These are phyloP conservation scores for Sugiyamaella novakii DNA, from an alignment of 1,139 yeast genomes.

Conservation along the genomic window DNA sequence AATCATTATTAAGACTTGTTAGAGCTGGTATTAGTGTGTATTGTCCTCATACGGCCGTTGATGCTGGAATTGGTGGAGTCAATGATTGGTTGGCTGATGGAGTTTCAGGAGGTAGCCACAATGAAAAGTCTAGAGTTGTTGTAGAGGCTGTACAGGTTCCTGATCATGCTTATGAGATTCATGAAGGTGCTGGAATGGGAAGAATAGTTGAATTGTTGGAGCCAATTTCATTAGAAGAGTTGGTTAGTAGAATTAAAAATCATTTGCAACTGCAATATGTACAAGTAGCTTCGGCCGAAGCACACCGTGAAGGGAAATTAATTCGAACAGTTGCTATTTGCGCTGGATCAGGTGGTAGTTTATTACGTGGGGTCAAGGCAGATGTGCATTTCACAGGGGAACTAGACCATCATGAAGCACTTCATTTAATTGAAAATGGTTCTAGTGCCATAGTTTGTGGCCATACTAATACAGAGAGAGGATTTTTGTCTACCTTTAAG, in stretches of 20 bases:
- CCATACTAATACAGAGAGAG: slow-evolving; percentile 92
- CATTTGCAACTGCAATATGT: slow-evolving; percentile 56
- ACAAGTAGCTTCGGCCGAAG: slow-evolving; percentile 61
- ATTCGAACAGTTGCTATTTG: slow-evolving; percentile 68
- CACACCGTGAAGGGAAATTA: slow-evolving; percentile 37
- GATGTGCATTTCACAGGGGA: slow-evolving; percentile 92
- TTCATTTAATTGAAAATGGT: slow-evolving; percentile 72
- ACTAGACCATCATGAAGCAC: slow-evolving; percentile 87
- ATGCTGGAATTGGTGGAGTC: slow-evolving; percentile 89
- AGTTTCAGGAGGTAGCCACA: slow-evolving; percentile 44
- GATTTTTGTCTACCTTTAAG: slow-evolving; percentile 61
- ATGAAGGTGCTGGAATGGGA: slow-evolving; percentile 78
- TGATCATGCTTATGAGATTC: slow-evolving; percentile 34
- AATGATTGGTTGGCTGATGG: slow-evolving; percentile 86
- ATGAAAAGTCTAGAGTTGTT: slow-evolving; percentile 32
- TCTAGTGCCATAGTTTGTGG: slow-evolving; percentile 74
- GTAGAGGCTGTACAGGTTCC: slow-evolving; percentile 27
- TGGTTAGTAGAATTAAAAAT: slow-evolving; percentile 58
- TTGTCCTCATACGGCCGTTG: slow-evolving; percentile 95
- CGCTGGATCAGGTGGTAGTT: slow-evolving; percentile 91
- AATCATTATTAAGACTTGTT: slow-evolving; percentile 69
- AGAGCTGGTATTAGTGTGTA: slow-evolving; percentile 82
- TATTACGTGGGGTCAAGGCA: slow-evolving; percentile 63
- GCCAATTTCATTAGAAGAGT: slow-evolving; percentile 48
- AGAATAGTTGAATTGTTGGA: slow-evolving; percentile 57